Evolutionary conservation across 129 eudicot genomes (phyloP), one percentile per base, ranked within the genome.

Genomic region (Solidago caesia): DNA sequence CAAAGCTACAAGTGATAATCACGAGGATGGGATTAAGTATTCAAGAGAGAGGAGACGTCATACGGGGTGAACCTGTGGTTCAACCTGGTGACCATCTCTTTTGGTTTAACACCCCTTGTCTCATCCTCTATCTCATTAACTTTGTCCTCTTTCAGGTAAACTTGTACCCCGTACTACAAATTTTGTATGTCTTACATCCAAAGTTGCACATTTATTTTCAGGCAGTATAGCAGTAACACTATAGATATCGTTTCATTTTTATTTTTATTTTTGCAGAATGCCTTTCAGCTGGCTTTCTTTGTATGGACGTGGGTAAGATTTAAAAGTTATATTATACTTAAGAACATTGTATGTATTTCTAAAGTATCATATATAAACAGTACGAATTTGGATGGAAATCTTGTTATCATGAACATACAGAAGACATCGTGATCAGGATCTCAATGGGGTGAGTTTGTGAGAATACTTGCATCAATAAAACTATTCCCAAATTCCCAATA

Each of bases 211-310:
- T 33, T 33, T 33, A 33, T 33, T 33, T 33, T 33, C 39, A 33
- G 39, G 3, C 39, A 33, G 39, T 33, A 33, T 33, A 33, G 39
- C 39, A 33, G 39, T 33, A 0, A 33, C 39, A 33, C 39, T 1
- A 33, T 33, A 33, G 39, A 46, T 46, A 69, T 74, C n/a, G 11
- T 68, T 56, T 51, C 16, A 7, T 47, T 68, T 29, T 69, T 33
- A 1, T 1, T 26, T 39, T 56, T 53, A 33, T 33, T 33, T 33
- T 59, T 85, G 51, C 84, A 88, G 94, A 90, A 90, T 70, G 92
- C 96, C 48, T 87, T 87, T 75, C 92, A 85, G 59, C 5, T 87
- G 56, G 96, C 96, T 55, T 82, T 84, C 84, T 88, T 91, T 76
- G 79, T 77, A 67, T 87, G 89, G 94, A 82, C 85, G 70, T 82